Evolutionary conservation across 495 filamentous ascomycete genomes (phyloP), one percentile per base, ranked within the genome.

Genomic region (Cercophora scortea): DNA sequence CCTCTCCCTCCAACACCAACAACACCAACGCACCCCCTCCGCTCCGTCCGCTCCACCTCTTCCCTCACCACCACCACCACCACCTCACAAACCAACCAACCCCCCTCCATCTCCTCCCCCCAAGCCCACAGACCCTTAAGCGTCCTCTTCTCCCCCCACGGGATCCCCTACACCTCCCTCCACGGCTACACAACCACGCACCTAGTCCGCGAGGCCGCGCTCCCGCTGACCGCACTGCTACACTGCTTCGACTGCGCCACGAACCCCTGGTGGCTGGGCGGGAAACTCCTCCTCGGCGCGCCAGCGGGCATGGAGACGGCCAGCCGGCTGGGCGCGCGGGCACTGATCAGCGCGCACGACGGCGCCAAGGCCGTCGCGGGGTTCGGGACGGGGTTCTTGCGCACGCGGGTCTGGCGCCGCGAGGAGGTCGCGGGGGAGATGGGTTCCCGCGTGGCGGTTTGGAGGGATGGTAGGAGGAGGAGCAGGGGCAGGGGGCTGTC

Each of bases 261-360:
- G 10, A 85, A 83, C 52, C 77, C 83, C 0, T 85, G 82, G 81
- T 86, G 75, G 59, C 64, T 86, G 4, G 84, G 84, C 42, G 84
- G 84, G 1, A 79, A 79, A 32, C 73, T 87, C 48, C 74, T 75
- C 13, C 64, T 71, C 3, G 84, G 84, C 10, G 71, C 75, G 13
- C 78, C 78, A 6, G 73, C 74, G 13, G 85, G 84, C 4, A 56
- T 75, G 2, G 76, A 83, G 50, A 81, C 84, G 13, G 83, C 79
- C 1, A 62, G 63, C 7, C 74, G 70, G 18, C 60, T 84, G 5
- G 68, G 68, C 34, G 78, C 84, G 4, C 70, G 68, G 45, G 62
- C 69, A 6, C 87, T 85, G 85, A 75, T 87, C 18, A 73, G 76
- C 50, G 80, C 85, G 1, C 85, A 88, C 51, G 83, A 87, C 56